These are phyloP conservation scores for Cadophora sp. DNA, from an alignment of 2,329 filamentous ascomycete genomes.

Conservation along the genomic window DNA sequence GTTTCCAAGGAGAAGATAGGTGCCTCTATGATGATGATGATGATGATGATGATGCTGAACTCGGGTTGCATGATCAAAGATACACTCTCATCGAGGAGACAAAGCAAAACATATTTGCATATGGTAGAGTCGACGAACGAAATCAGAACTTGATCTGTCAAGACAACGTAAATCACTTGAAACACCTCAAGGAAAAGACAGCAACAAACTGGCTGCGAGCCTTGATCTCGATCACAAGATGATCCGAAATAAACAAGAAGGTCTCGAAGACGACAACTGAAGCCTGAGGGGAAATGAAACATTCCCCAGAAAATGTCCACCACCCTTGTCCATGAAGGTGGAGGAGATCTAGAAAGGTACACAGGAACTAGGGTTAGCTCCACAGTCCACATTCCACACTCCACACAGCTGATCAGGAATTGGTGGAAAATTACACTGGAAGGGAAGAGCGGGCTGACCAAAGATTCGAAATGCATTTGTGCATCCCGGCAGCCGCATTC, in stretches of 20 bases:
- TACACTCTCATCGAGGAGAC: not conserved
- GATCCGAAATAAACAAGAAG: not conserved
- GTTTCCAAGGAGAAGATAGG: not conserved
- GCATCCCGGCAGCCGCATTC: not conserved
- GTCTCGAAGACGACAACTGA: not conserved
- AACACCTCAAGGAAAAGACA: not conserved
- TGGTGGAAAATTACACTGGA: not conserved
- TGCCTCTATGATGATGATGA: not conserved
- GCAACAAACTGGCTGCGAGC: not conserved
- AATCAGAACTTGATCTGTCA: not conserved
- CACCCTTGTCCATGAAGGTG: not conserved
- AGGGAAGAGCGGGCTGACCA: not conserved
- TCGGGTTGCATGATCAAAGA: not conserved
- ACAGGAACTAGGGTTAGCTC: not conserved
- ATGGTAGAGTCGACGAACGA: not conserved
- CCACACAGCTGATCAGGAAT: constrained; percentile 7
- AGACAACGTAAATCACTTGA: not conserved
- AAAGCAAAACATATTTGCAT: not conserved
- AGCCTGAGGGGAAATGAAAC: not conserved
- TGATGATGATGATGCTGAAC: not conserved
- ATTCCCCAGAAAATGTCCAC: not conserved
- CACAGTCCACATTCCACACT: not conserved
- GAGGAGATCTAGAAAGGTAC: not conserved
- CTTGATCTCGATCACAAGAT: not conserved
- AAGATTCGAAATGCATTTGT: not conserved